Percentiles rank a stretch among this genome's conserved stretches.
These are phyloP conservation scores for Phytophthora citricola DNA, from an alignment of 352 stramenopile species.

Conservation along the genomic window DNA sequence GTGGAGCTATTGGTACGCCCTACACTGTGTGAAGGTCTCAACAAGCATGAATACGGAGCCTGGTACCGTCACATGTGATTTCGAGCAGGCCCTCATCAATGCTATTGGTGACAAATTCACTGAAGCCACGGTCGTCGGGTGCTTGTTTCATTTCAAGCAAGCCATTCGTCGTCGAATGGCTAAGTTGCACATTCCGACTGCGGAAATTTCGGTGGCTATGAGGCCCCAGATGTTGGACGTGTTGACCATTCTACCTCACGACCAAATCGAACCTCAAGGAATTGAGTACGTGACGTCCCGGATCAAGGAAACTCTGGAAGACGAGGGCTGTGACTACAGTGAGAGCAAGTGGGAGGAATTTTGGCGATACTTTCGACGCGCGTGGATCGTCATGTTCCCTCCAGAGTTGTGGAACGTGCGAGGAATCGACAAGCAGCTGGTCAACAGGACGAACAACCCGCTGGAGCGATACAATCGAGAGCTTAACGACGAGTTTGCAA, in stretches of 20 bases:
- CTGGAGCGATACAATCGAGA: constrained; percentile 33
- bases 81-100: constrained; percentile 21
- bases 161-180: constrained; percentile 20
- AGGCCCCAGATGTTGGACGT: not conserved
- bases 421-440: constrained; percentile 13
- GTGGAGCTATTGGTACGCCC: constrained; percentile 21
- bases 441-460: constrained; percentile 30
- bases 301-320: not conserved
- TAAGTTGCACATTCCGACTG: constrained; percentile 10
- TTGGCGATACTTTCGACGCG: constrained; percentile 26
- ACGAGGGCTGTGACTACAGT: not conserved
- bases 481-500: constrained; percentile 23
- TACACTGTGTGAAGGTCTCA: constrained; percentile 7
- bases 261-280: constrained; percentile 10
- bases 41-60: constrained; percentile 13
- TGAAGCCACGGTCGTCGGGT: constrained; percentile 8
- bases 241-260: constrained; percentile 6
- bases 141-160: constrained; percentile 40
- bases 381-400: constrained; percentile 16
- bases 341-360: not conserved
- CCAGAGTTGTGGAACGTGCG: constrained; percentile 21
- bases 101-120: constrained; percentile 20
- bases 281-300: not conserved
- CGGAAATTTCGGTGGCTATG: constrained; percentile 9
- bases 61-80: constrained; percentile 16